Evolutionary conservation across 2,329 filamentous ascomycete genomes (phyloP).

Genomic region (Neofusicoccum parvum): DNA sequence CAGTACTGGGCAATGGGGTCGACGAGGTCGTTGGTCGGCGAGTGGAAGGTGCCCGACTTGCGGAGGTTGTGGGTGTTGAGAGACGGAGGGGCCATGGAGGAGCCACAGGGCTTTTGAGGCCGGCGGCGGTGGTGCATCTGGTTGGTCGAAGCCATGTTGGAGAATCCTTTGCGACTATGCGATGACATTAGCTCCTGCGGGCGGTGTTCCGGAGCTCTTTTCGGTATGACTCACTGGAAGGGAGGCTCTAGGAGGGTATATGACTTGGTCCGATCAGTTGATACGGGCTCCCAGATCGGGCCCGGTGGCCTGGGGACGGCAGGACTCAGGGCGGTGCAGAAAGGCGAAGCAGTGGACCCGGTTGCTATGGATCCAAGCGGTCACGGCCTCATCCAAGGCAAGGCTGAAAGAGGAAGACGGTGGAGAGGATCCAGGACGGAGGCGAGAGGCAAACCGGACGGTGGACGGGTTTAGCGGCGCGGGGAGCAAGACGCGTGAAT

Average conservation of each 20-base stretch:
- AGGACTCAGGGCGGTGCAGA: not conserved
- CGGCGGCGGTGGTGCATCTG: constrained; percentile 50
- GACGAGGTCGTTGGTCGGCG: constrained; percentile 44
- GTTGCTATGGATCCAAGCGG: not conserved
- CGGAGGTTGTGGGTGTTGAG: constrained; percentile 45
- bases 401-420: not conserved
- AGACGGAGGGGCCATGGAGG: constrained; percentile 29
- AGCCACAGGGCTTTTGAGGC: constrained; percentile 40
- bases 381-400: constrained; percentile 9
- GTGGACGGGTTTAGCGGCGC: not conserved
- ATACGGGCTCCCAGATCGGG: constrained; percentile 7
- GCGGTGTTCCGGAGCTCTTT: not conserved
- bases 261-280: constrained; percentile 9
- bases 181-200: constrained; percentile 1
- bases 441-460: constrained; percentile 1
- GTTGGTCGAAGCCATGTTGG: constrained; percentile 41
- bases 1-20: constrained; percentile 40
- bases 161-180: constrained; percentile 13
- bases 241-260: not conserved
- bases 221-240: constrained; percentile 15
- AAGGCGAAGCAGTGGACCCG: constrained; percentile 13
- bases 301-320: not conserved
- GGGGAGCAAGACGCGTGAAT: not conserved
- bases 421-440: not conserved
- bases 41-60: constrained; percentile 53